These are phyloP conservation scores for Volvox reticuliferus DNA, from an alignment of 139 green algal genomes.

Conservation along the genomic window DNA sequence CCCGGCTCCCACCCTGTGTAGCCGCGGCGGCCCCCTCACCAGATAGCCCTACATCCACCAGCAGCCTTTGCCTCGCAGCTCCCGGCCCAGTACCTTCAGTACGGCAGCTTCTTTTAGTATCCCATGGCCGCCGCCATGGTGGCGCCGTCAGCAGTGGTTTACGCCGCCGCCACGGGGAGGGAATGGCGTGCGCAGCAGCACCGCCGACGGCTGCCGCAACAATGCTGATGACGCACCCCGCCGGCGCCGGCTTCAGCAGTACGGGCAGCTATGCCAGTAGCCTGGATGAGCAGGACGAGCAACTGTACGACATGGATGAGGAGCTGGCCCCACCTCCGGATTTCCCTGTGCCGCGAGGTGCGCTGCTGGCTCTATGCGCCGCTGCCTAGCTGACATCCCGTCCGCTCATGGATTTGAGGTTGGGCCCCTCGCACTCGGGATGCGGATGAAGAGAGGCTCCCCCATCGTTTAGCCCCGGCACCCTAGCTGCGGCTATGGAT, in stretches of 20 bases:
- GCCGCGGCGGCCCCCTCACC: background rate
- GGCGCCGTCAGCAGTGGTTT: background rate
- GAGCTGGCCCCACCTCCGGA: background rate
- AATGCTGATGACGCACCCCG: background rate
- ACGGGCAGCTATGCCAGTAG: constrained; percentile 39
- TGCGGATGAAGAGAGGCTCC: too few species aligned
- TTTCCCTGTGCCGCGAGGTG: constrained; percentile 34
- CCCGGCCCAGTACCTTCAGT: too few species aligned
- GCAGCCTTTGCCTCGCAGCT: background rate
- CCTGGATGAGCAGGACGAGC: constrained; percentile 29
- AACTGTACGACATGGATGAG: background rate
- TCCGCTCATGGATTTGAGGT: too few species aligned
- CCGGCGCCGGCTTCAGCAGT: constrained; percentile 5
- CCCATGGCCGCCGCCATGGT: background rate
- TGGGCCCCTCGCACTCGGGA: too few species aligned
- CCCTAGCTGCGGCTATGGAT: too few species aligned
- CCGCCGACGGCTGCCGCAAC: background rate
- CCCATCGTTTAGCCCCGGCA: too few species aligned
- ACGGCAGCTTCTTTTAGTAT: too few species aligned
- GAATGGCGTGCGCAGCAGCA: background rate
- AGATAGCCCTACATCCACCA: too few species aligned
- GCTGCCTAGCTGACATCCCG: too few species aligned
- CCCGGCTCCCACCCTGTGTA: background rate
- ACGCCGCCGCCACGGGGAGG: background rate
- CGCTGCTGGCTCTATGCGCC: background rate